Conservation (phyloP, 1,139 yeast genomes). For the Candida labiduridarum region DNA sequence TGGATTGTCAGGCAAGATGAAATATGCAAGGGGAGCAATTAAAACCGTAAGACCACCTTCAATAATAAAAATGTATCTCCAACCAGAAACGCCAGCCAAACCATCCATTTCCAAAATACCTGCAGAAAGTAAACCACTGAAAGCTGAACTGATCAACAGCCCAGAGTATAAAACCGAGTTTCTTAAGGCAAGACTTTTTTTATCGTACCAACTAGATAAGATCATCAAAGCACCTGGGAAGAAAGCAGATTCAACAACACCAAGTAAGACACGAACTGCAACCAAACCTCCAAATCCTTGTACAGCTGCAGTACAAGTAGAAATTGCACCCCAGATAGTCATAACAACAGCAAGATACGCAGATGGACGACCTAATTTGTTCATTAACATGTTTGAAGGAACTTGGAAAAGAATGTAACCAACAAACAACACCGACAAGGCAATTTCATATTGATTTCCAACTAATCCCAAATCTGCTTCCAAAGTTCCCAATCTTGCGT, state of each 20-base stretch:
- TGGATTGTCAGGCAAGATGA: constrained; percentile 74
- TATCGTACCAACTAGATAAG: constrained; percentile 52
- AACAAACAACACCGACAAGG: constrained; percentile 58
- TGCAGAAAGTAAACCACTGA: constrained; percentile 70
- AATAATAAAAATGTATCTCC: constrained; percentile 77
- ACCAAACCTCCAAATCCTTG: constrained; percentile 34
- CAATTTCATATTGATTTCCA: constrained; percentile 56
- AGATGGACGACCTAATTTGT: constrained; percentile 54
- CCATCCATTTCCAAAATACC: constrained; percentile 46
- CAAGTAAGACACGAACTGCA: constrained; percentile 38
- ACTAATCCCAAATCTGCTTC: constrained; percentile 50
- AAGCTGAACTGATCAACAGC: constrained; percentile 77
- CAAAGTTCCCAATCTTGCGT: constrained; percentile 61
- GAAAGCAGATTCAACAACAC: constrained; percentile 61
- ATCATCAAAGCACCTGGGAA: constrained; percentile 55
- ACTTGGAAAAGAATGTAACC: constrained; percentile 65
- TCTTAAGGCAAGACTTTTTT: constrained; percentile 52
- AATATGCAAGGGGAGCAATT: constrained; percentile 57
- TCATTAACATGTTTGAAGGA: constrained; percentile 53
- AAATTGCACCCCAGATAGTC: constrained; percentile 56
- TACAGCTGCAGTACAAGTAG: constrained; percentile 42
- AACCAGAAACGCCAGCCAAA: constrained; percentile 45
- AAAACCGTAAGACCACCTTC: constrained; percentile 74
- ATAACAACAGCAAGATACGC: constrained; percentile 51
- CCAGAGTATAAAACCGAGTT: constrained; percentile 64